Conservation (phyloP, 2,329 filamentous ascomycete genomes). For the Microsporum audouinii region DNA sequence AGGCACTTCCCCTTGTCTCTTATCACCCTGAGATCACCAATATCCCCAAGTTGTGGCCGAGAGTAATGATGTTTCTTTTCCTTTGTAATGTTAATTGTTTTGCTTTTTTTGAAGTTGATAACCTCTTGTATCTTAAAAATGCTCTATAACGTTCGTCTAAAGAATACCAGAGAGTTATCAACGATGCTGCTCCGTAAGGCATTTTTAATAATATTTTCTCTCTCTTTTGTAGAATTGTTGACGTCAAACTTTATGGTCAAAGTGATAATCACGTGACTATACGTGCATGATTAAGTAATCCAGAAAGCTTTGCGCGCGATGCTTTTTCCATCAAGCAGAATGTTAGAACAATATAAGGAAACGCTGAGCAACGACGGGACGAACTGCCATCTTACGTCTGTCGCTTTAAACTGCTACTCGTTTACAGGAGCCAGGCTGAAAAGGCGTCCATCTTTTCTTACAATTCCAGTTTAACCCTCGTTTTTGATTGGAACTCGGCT, state of each 20-base stretch:
- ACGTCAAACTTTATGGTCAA: neutral
- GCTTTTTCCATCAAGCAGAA: neutral
- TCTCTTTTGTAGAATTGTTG: no score
- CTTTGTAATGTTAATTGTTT: conserved; percentile 3
- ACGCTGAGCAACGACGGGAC: neutral
- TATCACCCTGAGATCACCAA: neutral
- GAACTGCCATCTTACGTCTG: no score
- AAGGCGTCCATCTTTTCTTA: neutral
- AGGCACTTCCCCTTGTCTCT: neutral
- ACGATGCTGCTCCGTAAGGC: neutral
- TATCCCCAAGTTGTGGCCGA: neutral
- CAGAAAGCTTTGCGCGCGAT: neutral
- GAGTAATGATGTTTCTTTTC: neutral
- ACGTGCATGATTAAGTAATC: neutral
- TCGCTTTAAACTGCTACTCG: neutral
- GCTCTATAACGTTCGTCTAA: neutral
- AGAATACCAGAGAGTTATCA: conserved; percentile 1
- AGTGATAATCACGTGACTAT: neutral
- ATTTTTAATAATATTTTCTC: neutral
- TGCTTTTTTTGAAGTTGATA: neutral
- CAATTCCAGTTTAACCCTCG: neutral
- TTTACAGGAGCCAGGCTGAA: neutral
- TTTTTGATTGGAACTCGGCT: neutral
- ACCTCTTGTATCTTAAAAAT: neutral
- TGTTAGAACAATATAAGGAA: neutral